phyloP scores from a whole-genome alignment of 352 stramenopile species.

The Aphanomyces euteiches region DNA sequence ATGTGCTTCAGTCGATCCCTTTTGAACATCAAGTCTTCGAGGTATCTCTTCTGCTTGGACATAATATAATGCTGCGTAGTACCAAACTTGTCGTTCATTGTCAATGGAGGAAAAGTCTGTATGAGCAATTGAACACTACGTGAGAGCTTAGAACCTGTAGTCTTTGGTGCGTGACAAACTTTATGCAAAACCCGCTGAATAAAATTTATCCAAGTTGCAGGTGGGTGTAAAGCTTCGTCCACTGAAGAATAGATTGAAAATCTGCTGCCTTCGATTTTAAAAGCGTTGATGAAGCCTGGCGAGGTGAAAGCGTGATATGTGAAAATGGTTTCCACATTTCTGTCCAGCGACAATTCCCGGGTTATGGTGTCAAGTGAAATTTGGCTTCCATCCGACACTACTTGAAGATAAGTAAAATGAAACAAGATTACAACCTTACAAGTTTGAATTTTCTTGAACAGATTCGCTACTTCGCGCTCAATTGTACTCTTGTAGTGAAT shows the following conservation, averaged over 20 bases:
- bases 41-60: conserved; percentile 50
- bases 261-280: conserved; percentile 1
- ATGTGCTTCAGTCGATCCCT: conserved; percentile 37
- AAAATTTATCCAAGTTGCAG: background rate
- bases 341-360: background rate
- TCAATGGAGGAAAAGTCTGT: background rate
- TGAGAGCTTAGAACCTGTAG: background rate
- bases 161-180: background rate
- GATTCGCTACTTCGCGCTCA: no score
- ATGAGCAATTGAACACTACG: background rate
- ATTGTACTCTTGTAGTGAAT: no score
- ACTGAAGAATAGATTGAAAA: conserved; percentile 5
- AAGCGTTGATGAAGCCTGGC: background rate
- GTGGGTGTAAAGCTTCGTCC: background rate
- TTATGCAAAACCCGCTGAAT: background rate
- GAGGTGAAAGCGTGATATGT: background rate
- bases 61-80: conserved; percentile 74
- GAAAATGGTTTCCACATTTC: conserved; percentile 1
- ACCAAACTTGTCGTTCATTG: conserved; percentile 47
- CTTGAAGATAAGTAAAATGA: no score
- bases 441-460: no score
- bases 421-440: no score
- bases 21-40: conserved; percentile 45
- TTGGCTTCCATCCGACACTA: no score
- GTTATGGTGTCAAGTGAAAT: conserved; percentile 1